Evolutionary conservation across 495 filamentous ascomycete species (phyloP).

Genomic region (Penicillium atrosanguineum): DNA sequence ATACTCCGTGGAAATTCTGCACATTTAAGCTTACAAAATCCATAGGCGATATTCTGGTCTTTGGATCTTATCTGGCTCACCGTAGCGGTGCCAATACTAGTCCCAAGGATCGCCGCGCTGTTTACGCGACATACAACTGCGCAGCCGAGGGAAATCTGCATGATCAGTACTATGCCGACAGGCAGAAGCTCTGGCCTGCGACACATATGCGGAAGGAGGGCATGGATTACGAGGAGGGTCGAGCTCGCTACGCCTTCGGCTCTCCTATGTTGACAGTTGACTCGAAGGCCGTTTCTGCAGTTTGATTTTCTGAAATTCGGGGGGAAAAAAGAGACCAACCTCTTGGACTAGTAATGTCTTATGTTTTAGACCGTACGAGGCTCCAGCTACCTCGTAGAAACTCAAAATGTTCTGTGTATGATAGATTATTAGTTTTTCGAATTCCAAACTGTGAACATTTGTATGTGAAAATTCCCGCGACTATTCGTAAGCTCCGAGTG

Average conservation of each 20-base stretch:
- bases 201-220: conserved; percentile 43
- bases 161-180: conserved; percentile 42
- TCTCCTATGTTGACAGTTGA: conserved; percentile 44
- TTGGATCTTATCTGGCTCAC: conserved; percentile 46
- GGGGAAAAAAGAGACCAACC: neutral
- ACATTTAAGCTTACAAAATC: neutral
- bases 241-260: conserved; percentile 38
- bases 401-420: neutral
- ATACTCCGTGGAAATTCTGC: neutral
- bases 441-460: too few relatives aligned
- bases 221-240: conserved; percentile 37
- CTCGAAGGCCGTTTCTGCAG: conserved; percentile 11
- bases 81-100: conserved; percentile 42
- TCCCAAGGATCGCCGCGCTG: conserved; percentile 34
- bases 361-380: neutral
- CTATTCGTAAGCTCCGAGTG: neutral
- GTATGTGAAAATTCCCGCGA: neutral
- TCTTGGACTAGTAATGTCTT: neutral
- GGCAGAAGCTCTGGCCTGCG: conserved; percentile 40
- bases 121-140: conserved; percentile 48
- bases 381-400: neutral
- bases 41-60: conserved; percentile 41
- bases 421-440: neutral
- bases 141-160: conserved; percentile 41
- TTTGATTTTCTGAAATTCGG: neutral